phyloP scores from a whole-genome alignment of 495 filamentous ascomycete species.

The Penicillium desertorum region DNA sequence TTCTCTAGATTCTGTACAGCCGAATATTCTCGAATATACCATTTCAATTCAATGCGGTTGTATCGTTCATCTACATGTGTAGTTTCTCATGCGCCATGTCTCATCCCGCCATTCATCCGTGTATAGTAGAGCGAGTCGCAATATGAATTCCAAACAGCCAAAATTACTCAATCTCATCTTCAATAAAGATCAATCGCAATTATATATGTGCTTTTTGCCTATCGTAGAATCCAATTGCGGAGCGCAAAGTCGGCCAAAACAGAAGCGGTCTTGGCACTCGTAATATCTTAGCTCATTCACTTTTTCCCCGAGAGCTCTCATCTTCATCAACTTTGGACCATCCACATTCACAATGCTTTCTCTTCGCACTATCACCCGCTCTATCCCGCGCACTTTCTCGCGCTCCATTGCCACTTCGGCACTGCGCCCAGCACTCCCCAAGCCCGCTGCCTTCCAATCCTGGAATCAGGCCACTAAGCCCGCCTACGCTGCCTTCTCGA shows the following conservation, averaged over 20 bases:
- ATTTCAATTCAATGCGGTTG: constrained; percentile 11
- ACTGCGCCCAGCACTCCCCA: constrained; percentile 49
- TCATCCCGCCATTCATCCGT: too few species aligned
- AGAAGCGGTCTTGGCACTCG: constrained; percentile 34
- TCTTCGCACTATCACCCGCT: constrained; percentile 67
- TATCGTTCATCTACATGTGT: constrained; percentile 1
- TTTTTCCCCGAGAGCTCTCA: constrained; percentile 24
- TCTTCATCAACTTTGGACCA: constrained; percentile 21
- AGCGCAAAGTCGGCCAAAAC: constrained; percentile 16
- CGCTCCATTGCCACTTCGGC: constrained; percentile 56
- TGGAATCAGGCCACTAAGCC: constrained; percentile 53
- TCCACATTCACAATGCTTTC: constrained; percentile 66
- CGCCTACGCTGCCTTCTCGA: constrained; percentile 71
- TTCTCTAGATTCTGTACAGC: constrained; percentile 15
- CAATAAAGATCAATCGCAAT: background rate
- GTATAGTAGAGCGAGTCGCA: background rate
- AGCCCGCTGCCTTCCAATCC: constrained; percentile 47
- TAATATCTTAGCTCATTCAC: constrained; percentile 33
- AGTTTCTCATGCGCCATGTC: background rate
- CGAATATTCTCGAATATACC: constrained; percentile 13
- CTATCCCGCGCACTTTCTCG: constrained; percentile 65
- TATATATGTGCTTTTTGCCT: background rate
- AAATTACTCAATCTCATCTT: background rate
- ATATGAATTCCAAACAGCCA: background rate
- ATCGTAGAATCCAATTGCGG: constrained; percentile 12